Percentiles rank a stretch among this genome's conserved stretches.
Conservation (phyloP, 305 asterid genomes). For the Fraxinus dipetala region DNA sequence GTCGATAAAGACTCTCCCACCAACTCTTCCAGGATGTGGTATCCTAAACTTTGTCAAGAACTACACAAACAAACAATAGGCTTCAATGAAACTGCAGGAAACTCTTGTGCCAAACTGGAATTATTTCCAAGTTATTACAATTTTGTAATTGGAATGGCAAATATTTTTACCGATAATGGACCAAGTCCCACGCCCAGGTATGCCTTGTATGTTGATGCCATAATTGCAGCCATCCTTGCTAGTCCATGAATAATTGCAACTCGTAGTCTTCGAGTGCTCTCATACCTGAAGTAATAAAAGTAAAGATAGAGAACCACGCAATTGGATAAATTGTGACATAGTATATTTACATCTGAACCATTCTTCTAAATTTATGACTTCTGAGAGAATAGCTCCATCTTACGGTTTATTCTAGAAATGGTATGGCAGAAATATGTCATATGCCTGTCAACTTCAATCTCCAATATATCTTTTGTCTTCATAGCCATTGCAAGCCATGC, state of each 20-base stretch:
- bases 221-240: constrained; percentile 95
- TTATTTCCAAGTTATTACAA: not conserved
- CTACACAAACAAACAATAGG: constrained; percentile 37
- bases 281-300: constrained; percentile 51
- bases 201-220: constrained; percentile 93
- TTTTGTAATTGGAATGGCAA: not conserved
- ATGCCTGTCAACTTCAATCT: not conserved
- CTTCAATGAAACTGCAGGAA: constrained; percentile 6
- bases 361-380: not conserved
- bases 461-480: not conserved
- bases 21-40: constrained; percentile 97
- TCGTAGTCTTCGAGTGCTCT: constrained; percentile 69
- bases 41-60: constrained; percentile 74
- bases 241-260: constrained; percentile 90
- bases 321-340: not conserved
- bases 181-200: constrained; percentile 95
- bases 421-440: not conserved
- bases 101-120: not conserved
- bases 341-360: not conserved
- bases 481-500: not conserved
- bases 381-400: not conserved
- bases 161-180: constrained; percentile 64
- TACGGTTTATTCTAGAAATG: not conserved
- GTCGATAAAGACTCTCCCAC: constrained; percentile 82
- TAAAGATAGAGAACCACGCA: not conserved